These are phyloP conservation scores for Pichia eremophila DNA, from an alignment of 805 yeast species.

Conservation along the genomic window DNA sequence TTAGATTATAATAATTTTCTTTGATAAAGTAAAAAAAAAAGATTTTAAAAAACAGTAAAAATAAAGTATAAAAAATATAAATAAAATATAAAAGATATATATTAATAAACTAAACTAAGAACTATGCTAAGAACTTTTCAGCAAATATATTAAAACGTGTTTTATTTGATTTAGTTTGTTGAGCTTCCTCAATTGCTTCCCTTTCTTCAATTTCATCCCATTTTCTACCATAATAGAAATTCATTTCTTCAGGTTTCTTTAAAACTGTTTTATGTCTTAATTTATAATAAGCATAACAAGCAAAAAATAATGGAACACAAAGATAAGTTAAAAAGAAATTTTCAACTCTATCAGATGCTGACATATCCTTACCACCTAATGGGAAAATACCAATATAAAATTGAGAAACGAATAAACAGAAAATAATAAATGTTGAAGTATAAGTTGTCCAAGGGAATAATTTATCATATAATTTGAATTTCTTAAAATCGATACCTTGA, in stretches of 20 bases:
- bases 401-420: conserved; percentile 46
- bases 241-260: conserved; percentile 25
- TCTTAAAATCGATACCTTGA: conserved; percentile 34
- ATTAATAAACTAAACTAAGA: neutral
- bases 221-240: conserved; percentile 27
- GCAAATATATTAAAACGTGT: conserved; percentile 9
- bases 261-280: conserved; percentile 32
- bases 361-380: conserved; percentile 33
- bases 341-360: conserved; percentile 28
- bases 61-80: neutral
- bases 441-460: conserved; percentile 40
- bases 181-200: conserved; percentile 11
- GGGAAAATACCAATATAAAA: conserved; percentile 63
- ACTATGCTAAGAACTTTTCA: conserved; percentile 14
- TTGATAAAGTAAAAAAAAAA: no score
- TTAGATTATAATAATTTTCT: no score
- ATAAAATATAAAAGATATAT: neutral
- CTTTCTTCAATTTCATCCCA: conserved; percentile 17
- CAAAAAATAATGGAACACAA: conserved; percentile 48
- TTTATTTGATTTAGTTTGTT: conserved; percentile 2
- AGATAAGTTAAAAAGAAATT: conserved; percentile 53
- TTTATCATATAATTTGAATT: conserved; percentile 42
- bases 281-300: conserved; percentile 49
- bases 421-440: conserved; percentile 31
- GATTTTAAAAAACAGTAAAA: no score